A percentile compares a stretch with the other conserved stretches of the same genome.
These are phyloP conservation scores for Colletotrichum abscissum DNA, from an alignment of 2,329 filamentous ascomycete genomes.

Conservation along the genomic window DNA sequence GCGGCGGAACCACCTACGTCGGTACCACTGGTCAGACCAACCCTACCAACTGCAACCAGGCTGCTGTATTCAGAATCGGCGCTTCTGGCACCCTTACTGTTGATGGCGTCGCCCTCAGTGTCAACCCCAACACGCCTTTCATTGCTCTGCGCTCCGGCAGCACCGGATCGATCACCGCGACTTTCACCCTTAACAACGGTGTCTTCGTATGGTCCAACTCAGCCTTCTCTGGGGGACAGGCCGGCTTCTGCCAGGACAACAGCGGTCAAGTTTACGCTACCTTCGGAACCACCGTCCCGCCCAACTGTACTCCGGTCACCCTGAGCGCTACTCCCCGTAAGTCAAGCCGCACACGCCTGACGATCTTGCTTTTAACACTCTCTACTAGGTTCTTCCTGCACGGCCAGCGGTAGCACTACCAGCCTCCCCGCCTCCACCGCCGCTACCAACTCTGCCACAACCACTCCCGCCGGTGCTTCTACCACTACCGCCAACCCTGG, in stretches of 20 bases:
- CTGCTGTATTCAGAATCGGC: constrained; percentile 11
- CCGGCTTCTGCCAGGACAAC: constrained; percentile 28
- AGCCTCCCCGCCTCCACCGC: not conserved
- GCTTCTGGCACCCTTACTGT: constrained; percentile 7
- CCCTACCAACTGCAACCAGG: constrained; percentile 22
- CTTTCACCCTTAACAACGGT: constrained; percentile 5
- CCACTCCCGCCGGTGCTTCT: not conserved
- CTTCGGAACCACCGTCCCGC: constrained; percentile 9
- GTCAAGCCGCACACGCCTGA: not conserved
- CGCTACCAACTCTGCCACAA: not conserved
- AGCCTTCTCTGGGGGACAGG: constrained; percentile 14
- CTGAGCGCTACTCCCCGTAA: constrained; percentile 18
- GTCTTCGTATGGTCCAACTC: constrained; percentile 18
- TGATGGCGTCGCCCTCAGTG: not conserved
- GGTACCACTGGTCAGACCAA: not conserved
- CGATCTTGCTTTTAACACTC: not conserved
- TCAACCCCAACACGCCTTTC: not conserved
- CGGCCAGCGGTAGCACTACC: not conserved
- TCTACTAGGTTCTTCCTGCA: not conserved
- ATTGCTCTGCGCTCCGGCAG: not conserved
- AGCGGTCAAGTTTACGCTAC: constrained; percentile 23
- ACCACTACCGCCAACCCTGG: not conserved
- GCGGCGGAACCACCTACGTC: constrained; percentile 9
- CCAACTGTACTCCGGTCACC: not conserved
- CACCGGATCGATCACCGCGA: constrained; percentile 13